phyloP scores from a whole-genome alignment of 495 filamentous ascomycete genomes.

The Hypoxylon fragiforme region DNA sequence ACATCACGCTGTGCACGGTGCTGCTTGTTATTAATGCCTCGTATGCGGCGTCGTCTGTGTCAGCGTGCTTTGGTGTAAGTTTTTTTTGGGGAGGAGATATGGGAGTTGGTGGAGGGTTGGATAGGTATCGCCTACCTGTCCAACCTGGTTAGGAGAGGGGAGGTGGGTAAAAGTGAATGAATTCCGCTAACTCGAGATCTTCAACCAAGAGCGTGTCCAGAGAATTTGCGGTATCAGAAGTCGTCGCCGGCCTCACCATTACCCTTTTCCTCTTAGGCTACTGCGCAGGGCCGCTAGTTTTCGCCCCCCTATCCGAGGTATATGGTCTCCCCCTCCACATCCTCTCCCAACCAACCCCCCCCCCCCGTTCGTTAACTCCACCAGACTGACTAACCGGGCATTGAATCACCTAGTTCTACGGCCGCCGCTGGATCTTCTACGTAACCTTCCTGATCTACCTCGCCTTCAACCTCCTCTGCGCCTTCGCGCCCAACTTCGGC shows the following conservation, averaged over 20 bases:
- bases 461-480: conserved; percentile 56
- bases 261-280: conserved; percentile 59
- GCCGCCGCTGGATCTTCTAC: conserved; percentile 54
- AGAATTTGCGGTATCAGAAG: conserved; percentile 46
- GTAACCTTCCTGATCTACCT: conserved; percentile 49
- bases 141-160: too few species aligned
- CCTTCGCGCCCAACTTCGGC: conserved; percentile 55
- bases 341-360: neutral
- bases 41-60: conserved; percentile 55
- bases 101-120: too few species aligned
- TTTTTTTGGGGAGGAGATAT: too few species aligned
- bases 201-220: conserved; percentile 42
- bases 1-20: conserved; percentile 50
- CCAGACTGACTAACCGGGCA: neutral
- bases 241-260: conserved; percentile 53
- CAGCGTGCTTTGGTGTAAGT: conserved; percentile 47
- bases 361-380: too few species aligned
- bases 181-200: neutral
- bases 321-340: neutral
- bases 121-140: too few species aligned
- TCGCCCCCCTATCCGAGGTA: conserved; percentile 54
- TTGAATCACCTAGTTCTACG: conserved; percentile 50
- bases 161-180: too few species aligned
- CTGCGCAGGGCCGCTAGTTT: conserved; percentile 53
- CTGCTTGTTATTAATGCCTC: conserved; percentile 57